phyloP scores from a whole-genome alignment of 495 filamentous ascomycete species.

The Annulohypoxylon bovei region DNA sequence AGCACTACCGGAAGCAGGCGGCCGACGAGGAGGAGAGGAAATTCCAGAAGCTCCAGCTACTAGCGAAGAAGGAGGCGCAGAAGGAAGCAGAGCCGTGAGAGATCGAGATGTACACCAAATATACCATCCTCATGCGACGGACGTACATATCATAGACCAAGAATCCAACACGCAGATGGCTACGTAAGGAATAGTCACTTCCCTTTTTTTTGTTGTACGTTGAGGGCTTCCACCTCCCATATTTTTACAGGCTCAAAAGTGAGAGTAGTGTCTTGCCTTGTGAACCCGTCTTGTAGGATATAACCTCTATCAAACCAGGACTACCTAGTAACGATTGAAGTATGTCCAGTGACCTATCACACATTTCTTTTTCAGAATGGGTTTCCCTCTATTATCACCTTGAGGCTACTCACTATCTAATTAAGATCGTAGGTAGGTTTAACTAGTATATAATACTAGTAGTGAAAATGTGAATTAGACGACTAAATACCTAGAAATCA shows the following conservation, averaged over 20 bases:
- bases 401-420: not conserved
- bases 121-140: not conserved
- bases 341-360: no score
- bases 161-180: not conserved
- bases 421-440: no score
- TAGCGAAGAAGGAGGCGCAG: conserved; percentile 25
- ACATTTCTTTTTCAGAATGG: not conserved
- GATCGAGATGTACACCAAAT: not conserved
- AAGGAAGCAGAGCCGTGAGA: not conserved
- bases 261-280: not conserved
- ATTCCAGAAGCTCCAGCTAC: conserved; percentile 49
- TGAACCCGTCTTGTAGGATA: no score
- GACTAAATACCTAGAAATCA: no score
- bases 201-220: not conserved
- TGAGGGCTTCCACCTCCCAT: not conserved
- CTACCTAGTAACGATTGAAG: not conserved
- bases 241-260: not conserved
- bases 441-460: no score
- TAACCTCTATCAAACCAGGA: no score
- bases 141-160: conserved; percentile 21
- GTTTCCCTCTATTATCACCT: not conserved
- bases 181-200: not conserved
- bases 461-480: no score
- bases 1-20: conserved; percentile 58
- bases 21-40: conserved; percentile 59